Evolutionary conservation across 2,329 filamentous ascomycete species (phyloP).

Genomic region (Camillea tinctor): DNA sequence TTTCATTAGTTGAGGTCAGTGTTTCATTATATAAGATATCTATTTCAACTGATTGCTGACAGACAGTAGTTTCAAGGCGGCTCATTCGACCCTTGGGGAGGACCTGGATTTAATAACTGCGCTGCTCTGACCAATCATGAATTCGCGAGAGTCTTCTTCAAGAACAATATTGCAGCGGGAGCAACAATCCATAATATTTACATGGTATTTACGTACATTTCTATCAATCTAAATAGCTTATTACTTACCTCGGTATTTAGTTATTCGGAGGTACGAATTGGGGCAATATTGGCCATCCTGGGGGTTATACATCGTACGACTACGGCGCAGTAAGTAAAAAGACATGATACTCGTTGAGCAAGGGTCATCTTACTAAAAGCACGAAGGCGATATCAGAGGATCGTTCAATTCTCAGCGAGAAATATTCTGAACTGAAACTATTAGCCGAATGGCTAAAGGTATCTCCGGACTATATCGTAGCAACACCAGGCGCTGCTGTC

Average conservation of each 20-base stretch:
- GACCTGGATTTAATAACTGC: constrained; percentile 64
- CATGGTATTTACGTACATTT: constrained; percentile 45
- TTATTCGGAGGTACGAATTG: constrained; percentile 79
- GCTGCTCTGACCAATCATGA: constrained; percentile 64
- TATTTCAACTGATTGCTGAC: background rate
- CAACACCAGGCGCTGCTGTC: constrained; percentile 51
- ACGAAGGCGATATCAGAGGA: constrained; percentile 50
- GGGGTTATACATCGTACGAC: constrained; percentile 60
- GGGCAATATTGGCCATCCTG: constrained; percentile 74
- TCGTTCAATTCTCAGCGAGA: constrained; percentile 67
- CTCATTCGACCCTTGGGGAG: constrained; percentile 73
- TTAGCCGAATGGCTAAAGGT: constrained; percentile 72
- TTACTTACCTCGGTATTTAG: constrained; percentile 42
- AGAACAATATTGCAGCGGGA: constrained; percentile 67
- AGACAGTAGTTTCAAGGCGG: constrained; percentile 60
- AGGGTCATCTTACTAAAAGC: background rate
- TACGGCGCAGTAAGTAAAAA: constrained; percentile 54
- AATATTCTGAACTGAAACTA: constrained; percentile 78
- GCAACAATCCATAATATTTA: constrained; percentile 63
- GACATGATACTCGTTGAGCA: constrained; percentile 36
- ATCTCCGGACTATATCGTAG: constrained; percentile 67
- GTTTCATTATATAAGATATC: background rate
- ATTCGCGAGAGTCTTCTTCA: constrained; percentile 76
- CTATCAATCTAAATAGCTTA: constrained; percentile 42
- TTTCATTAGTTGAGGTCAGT: constrained; percentile 35